phyloP scores from a whole-genome alignment of 2,329 filamentous ascomycete species.

The Fusarium veterinarium region DNA sequence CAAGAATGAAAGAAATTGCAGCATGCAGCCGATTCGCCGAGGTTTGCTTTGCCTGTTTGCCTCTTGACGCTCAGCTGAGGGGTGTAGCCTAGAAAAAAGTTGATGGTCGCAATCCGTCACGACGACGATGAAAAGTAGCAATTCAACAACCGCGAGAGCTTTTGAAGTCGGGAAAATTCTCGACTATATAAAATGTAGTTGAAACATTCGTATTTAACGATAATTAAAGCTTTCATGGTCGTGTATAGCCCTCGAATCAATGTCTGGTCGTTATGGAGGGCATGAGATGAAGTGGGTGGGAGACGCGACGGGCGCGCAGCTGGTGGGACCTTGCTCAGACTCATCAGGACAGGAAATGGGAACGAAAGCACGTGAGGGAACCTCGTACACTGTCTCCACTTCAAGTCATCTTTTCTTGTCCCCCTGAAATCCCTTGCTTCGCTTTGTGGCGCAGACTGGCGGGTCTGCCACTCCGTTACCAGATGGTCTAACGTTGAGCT shows the following conservation, averaged over 20 bases:
- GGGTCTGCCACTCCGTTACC: conserved; percentile 14
- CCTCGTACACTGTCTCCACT: conserved; percentile 33
- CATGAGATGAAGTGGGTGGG: conserved; percentile 54
- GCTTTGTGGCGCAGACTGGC: conserved; percentile 20
- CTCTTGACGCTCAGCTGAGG: conserved; percentile 40
- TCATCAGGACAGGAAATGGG: conserved; percentile 56
- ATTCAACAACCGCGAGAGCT: conserved; percentile 37
- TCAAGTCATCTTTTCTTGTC: conserved; percentile 27
- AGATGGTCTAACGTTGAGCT: background rate
- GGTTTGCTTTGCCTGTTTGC: conserved; percentile 41
- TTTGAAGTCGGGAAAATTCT: conserved; percentile 42
- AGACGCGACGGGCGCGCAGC: conserved; percentile 58
- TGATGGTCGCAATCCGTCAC: conserved; percentile 18
- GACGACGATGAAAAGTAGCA: conserved; percentile 16
- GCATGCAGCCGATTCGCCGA: conserved; percentile 43
- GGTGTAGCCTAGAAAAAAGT: conserved; percentile 39
- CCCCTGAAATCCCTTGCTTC: conserved; percentile 32
- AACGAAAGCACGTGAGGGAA: conserved; percentile 59
- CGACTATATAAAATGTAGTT: fast-evolving
- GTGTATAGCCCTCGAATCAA: conserved; percentile 16
- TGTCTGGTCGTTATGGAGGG: conserved; percentile 48
- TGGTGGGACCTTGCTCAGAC: conserved; percentile 46
- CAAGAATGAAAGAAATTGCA: conserved; percentile 46
- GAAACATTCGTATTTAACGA: conserved; percentile 15
- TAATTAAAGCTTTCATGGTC: conserved; percentile 46